Evolutionary conservation across 2,329 filamentous ascomycete species (phyloP).

Genomic region (Paecilomyces sp.): DNA sequence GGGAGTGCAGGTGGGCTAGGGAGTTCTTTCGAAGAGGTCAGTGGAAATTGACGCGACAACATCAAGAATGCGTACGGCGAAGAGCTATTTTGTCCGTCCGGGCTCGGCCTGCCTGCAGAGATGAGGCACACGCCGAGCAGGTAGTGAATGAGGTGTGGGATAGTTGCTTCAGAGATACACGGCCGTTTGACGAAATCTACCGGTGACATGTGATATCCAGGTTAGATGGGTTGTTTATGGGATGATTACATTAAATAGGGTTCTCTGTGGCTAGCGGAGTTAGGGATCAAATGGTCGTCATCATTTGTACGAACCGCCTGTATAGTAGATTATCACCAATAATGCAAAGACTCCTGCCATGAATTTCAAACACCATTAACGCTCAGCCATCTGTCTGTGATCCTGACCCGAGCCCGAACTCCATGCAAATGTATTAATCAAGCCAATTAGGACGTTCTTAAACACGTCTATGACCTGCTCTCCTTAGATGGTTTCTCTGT

Average conservation of each 20-base stretch:
- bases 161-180: conserved; percentile 87
- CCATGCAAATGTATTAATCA: conserved; percentile 8
- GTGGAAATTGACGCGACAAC: conserved; percentile 83
- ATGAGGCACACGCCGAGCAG: conserved; percentile 77
- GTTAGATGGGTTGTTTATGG: not conserved
- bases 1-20: conserved; percentile 83
- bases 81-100: conserved; percentile 74
- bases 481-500: conserved; percentile 38
- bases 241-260: not conserved
- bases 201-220: conserved; percentile 39
- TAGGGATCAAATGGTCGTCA: not conserved
- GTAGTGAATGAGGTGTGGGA: conserved; percentile 98
- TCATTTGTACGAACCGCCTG: not conserved
- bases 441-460: conserved; percentile 13
- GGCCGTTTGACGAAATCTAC: conserved; percentile 96
- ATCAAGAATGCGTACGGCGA: conserved; percentile 83
- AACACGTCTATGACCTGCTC: conserved; percentile 19
- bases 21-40: conserved; percentile 82
- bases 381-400: not conserved
- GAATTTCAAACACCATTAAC: not conserved
- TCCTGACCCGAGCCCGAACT: not conserved
- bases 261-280: not conserved
- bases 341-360: not conserved
- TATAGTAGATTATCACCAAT: not conserved
- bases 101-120: conserved; percentile 70